These are phyloP conservation scores for Penicillium malachiteum DNA, from an alignment of 495 filamentous ascomycete species.

Conservation along the genomic window DNA sequence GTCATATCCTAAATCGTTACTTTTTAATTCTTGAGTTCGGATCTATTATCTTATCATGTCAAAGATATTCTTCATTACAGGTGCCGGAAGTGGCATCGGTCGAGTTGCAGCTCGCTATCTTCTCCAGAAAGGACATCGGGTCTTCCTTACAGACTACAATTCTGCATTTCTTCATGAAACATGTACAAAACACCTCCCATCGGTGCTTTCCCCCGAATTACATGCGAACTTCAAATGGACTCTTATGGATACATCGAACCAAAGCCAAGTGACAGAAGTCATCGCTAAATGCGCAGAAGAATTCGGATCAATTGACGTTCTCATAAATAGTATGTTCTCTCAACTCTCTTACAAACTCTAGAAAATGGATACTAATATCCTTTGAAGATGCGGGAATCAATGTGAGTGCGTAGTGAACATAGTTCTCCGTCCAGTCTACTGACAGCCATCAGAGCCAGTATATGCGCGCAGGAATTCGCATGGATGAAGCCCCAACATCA, in stretches of 20 bases:
- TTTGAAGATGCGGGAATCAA: not conserved
- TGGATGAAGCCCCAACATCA: conserved; percentile 4
- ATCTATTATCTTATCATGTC: not conserved
- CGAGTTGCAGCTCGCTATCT: conserved; percentile 6
- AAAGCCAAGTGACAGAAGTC: not conserved
- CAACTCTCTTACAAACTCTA: not conserved
- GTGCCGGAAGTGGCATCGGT: conserved; percentile 6
- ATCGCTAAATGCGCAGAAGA: not conserved
- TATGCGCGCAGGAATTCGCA: conserved; percentile 1
- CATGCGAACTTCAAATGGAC: not conserved
- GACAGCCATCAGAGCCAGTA: conserved; percentile 1
- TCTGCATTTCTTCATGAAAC: not conserved
- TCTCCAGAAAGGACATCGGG: conserved; percentile 1
- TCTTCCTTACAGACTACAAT: conserved; percentile 9
- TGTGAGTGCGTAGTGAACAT: not conserved
- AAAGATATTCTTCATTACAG: not conserved
- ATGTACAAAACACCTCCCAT: not conserved
- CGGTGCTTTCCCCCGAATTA: not conserved
- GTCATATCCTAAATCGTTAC: no score
- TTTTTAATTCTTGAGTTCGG: no score
- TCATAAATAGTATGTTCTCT: not conserved
- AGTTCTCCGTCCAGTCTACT: not conserved
- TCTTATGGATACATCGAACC: not conserved
- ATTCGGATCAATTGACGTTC: not conserved
- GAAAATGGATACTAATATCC: not conserved